These are phyloP conservation scores for Phytophthora meadii DNA, from an alignment of 352 stramenopile species.

Conservation along the genomic window DNA sequence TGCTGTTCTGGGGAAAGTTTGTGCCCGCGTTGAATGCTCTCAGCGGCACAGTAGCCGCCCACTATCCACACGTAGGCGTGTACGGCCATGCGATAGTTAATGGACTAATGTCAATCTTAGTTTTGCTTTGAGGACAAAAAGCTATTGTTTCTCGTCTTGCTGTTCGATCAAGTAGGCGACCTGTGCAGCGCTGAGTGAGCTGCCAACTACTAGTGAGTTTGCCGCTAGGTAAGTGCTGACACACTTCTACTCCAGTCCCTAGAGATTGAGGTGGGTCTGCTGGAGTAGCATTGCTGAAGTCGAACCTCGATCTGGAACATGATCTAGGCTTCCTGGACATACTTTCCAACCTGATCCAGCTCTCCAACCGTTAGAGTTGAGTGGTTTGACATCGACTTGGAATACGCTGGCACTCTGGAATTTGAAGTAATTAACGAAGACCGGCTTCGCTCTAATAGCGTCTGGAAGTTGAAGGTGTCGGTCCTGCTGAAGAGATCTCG, in stretches of 20 bases:
- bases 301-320: slow-evolving; percentile 61
- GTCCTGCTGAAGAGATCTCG: slow-evolving; percentile 87
- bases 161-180: too few species aligned
- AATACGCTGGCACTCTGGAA: slow-evolving; percentile 97
- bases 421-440: slow-evolving; percentile 86
- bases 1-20: slow-evolving; percentile 94
- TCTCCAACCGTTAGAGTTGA: slow-evolving; percentile 63
- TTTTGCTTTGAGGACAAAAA: too few species aligned
- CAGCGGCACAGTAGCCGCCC: slow-evolving; percentile 59
- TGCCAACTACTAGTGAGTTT: too few species aligned
- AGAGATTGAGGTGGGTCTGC: slow-evolving; percentile 73
- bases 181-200: too few species aligned
- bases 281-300: slow-evolving; percentile 61
- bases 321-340: slow-evolving; percentile 90
- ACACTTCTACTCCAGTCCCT: slow-evolving; percentile 90
- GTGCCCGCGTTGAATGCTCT: slow-evolving; percentile 94
- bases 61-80: slow-evolving; percentile 34
- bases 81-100: too few species aligned
- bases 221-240: slow-evolving; percentile 6
- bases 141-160: too few species aligned
- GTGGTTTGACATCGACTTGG: slow-evolving; percentile 91
- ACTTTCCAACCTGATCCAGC: slow-evolving; percentile 42
- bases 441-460: slow-evolving; percentile 90
- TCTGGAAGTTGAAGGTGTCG: slow-evolving; percentile 30
- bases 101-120: too few species aligned